Conservation (phyloP, 768 basidiomycete genomes). For the Macrolepiota fuliginosa region DNA sequence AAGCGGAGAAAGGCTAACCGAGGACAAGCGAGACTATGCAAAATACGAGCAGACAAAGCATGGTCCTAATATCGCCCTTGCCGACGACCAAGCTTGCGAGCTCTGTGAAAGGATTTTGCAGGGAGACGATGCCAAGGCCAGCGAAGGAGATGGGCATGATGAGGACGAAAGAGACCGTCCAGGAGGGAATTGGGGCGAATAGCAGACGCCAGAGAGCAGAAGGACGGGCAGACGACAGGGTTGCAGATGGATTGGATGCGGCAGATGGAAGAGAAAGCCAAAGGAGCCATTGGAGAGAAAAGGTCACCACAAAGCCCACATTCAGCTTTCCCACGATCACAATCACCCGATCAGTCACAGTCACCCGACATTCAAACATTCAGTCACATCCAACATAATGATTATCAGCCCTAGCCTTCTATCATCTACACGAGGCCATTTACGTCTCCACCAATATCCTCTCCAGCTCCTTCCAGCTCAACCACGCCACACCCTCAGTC, state of each 20-base stretch:
- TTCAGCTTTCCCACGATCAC: conserved; percentile 13
- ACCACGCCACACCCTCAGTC: background rate
- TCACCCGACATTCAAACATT: background rate
- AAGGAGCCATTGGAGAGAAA: background rate
- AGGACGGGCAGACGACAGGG: conserved; percentile 36
- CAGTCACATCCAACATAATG: background rate
- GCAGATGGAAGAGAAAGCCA: conserved; percentile 14
- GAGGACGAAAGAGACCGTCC: conserved; percentile 48
- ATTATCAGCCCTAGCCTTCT: conserved; percentile 3
- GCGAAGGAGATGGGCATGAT: conserved; percentile 68
- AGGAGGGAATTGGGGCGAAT: conserved; percentile 30
- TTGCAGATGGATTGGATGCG: conserved; percentile 21
- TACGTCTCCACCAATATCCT: conserved; percentile 9
- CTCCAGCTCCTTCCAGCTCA: conserved; percentile 13
- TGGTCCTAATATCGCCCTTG: conserved; percentile 65
- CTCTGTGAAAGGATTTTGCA: conserved; percentile 52
- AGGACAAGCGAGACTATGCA: conserved; percentile 68
- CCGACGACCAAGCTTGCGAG: conserved; percentile 48
- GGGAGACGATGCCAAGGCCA: conserved; percentile 57
- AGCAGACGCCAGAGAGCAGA: conserved; percentile 33
- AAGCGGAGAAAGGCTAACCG: conserved; percentile 44
- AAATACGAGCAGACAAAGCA: conserved; percentile 69
- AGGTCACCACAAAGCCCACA: background rate
- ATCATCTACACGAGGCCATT: background rate
- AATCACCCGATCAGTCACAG: conserved; percentile 5